Conservation (phyloP, 768 basidiomycete genomes). For the Naganishia vaughanmartiniae region DNA sequence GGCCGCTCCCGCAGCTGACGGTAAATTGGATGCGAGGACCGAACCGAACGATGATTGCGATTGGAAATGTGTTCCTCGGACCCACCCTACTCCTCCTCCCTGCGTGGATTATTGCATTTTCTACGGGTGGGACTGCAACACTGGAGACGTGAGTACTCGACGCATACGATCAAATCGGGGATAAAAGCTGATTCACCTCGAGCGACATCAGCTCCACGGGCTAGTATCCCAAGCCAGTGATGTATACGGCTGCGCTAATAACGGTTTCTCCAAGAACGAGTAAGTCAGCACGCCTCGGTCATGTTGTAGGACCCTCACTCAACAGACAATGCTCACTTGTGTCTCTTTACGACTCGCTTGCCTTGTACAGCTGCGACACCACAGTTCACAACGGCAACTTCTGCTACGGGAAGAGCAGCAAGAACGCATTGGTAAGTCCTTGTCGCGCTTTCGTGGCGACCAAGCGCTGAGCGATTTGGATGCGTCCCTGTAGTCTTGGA, state of each 20-base stretch:
- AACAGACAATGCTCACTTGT: not conserved
- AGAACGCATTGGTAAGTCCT: not conserved
- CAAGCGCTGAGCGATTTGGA: not conserved
- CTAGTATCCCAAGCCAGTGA: not conserved
- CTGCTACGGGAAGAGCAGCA: not conserved
- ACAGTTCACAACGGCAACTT: not conserved
- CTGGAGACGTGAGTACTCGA: not conserved
- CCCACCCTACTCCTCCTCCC: not conserved
- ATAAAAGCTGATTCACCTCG: not conserved
- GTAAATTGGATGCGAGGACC: not conserved
- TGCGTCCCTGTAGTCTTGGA: not conserved
- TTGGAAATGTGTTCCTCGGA: not conserved
- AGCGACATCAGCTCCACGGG: not conserved
- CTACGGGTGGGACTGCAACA: not conserved
- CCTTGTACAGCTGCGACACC: not conserved
- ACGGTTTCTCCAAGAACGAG: not conserved
- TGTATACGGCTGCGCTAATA: not conserved
- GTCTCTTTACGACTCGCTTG: not conserved
- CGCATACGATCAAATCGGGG: not conserved
- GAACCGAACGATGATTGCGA: not conserved
- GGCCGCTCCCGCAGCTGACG: not conserved
- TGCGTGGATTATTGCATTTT: not conserved
- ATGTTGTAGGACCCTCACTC: not conserved
- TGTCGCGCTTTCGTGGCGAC: not conserved
- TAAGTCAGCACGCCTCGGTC: not conserved